Evolutionary conservation across 441 rosid species (phyloP), one percentile per base, ranked within the genome.

Genomic region (Brassica balearica): DNA sequence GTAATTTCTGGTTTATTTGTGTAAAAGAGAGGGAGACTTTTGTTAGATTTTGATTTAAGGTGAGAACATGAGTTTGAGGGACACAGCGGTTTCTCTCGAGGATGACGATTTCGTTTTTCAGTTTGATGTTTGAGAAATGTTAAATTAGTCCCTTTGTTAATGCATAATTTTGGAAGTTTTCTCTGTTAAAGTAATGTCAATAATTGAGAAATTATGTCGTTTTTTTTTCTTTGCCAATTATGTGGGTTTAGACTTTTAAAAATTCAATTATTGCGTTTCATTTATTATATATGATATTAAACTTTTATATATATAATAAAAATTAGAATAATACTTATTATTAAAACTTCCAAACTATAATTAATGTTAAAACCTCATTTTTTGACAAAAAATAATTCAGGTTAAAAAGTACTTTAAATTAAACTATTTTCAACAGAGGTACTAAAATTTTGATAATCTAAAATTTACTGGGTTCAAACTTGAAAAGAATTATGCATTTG

Each of bases 1-100:
- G 72, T 65, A 73, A 65, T 1, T 48, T 68, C 43, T 58, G 22
- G 73, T 34, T 65, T 46, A 9, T 53, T 65, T 46, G 12, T 53
- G 76, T 34, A 56, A 73, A 56, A 55, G 80, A 74, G 79, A 55
- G 79, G 74, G 66, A 53, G 82, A 67, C 7, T 6, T 4, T 32
- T 34, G 8, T 34, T 62, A 55, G 61, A 9, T 59, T 65, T 72
- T 72, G 55, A 8, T 64, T 55, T 65, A n/a, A 19, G 53, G 10
- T 15, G 59, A 60, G 69, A 60, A 9, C 10, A 3, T 14, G 71
- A 38, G 48, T 77, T 71, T 71, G 59, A 2, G 34, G 11, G 4
- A 43, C 4, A 46, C 4, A 72, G 38, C 72, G 55, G 81, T 77
- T 77, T 43, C 55, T 77, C 48, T 10, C 1, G 25, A 36, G 58